Evolutionary conservation across 2,329 filamentous ascomycete genomes (phyloP).

Genomic region (Tolypocladium capitatum): DNA sequence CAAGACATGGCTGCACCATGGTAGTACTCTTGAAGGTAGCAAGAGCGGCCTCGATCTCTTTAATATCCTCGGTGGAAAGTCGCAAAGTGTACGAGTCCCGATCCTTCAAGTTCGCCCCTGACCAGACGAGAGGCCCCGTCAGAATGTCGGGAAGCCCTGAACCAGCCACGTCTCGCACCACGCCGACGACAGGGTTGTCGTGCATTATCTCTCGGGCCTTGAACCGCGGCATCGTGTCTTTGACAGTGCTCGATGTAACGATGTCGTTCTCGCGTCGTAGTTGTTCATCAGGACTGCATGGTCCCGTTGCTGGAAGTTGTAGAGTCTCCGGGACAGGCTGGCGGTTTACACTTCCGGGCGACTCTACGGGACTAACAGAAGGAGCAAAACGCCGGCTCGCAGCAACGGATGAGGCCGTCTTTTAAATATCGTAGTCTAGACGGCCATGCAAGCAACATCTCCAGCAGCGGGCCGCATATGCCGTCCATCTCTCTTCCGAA

Average conservation of each 20-base stretch:
- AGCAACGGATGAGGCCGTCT: not conserved
- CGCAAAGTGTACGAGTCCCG: conserved; percentile 7
- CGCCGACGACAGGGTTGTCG: not conserved
- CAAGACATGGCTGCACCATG: not conserved
- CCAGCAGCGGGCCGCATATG: not conserved
- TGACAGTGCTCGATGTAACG: not conserved
- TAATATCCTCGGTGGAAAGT: conserved; percentile 8
- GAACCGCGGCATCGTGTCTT: not conserved
- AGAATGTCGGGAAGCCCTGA: not conserved
- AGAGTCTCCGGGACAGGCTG: not conserved
- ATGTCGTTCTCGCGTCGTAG: not conserved
- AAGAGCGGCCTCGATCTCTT: conserved; percentile 12
- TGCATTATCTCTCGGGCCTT: not conserved
- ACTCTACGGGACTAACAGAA: not conserved
- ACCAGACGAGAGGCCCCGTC: conserved; percentile 7
- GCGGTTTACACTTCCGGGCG: not conserved
- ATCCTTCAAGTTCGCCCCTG: conserved; percentile 3
- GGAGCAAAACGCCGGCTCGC: not conserved
- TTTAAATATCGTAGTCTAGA: not conserved
- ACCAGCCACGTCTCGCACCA: not conserved
- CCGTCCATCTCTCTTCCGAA: not conserved
- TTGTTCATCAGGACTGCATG: not conserved
- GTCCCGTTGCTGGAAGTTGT: not conserved
- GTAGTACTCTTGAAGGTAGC: conserved; percentile 11
- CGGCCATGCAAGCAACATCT: not conserved